Evolutionary conservation across 805 yeast genomes (phyloP).

Genomic region (Tetrapisispora arboricola): DNA sequence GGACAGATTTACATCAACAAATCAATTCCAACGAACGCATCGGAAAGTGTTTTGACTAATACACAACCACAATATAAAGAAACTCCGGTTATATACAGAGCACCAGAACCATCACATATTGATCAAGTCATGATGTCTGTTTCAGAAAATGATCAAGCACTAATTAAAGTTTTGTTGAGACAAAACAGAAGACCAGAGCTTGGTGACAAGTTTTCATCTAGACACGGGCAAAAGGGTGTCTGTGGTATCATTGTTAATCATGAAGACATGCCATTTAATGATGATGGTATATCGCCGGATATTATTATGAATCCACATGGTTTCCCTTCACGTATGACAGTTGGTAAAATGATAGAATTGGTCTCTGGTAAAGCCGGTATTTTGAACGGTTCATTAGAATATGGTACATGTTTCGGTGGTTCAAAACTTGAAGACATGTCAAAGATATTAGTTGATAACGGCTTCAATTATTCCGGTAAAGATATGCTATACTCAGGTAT

Average conservation of each 20-base stretch:
- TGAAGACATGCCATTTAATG: slow-evolving; percentile 93
- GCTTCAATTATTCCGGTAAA: slow-evolving; percentile 90
- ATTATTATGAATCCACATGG: slow-evolving; percentile 99
- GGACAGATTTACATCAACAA: slow-evolving; percentile 94
- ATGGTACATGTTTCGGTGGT: slow-evolving; percentile 98
- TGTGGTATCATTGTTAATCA: slow-evolving; percentile 97
- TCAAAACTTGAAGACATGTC: slow-evolving; percentile 96
- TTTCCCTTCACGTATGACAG: slow-evolving; percentile 99
- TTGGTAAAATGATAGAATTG: slow-evolving; percentile 94
- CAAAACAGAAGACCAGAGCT: slow-evolving; percentile 96
- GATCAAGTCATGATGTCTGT: slow-evolving; percentile 98
- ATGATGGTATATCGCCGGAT: slow-evolving; percentile 86
- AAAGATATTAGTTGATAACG: slow-evolving; percentile 75
- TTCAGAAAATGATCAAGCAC: slow-evolving; percentile 88
- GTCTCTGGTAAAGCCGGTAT: slow-evolving; percentile 98
- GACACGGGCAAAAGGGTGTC: slow-evolving; percentile 99
- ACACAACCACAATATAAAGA: slow-evolving; percentile 60
- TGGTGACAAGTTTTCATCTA: slow-evolving; percentile 93
- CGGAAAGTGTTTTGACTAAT: slow-evolving; percentile 36
- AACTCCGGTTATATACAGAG: slow-evolving; percentile 83
- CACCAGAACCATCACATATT: slow-evolving; percentile 90
- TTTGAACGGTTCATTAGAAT: slow-evolving; percentile 78
- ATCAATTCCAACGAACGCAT: slow-evolving; percentile 79
- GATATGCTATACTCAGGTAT: slow-evolving; percentile 96
- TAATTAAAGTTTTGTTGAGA: slow-evolving; percentile 82